Evolutionary conservation across 768 basidiomycete genomes (phyloP), one percentile per base, ranked within the genome.

Genomic region (Termitomyces sp.): DNA sequence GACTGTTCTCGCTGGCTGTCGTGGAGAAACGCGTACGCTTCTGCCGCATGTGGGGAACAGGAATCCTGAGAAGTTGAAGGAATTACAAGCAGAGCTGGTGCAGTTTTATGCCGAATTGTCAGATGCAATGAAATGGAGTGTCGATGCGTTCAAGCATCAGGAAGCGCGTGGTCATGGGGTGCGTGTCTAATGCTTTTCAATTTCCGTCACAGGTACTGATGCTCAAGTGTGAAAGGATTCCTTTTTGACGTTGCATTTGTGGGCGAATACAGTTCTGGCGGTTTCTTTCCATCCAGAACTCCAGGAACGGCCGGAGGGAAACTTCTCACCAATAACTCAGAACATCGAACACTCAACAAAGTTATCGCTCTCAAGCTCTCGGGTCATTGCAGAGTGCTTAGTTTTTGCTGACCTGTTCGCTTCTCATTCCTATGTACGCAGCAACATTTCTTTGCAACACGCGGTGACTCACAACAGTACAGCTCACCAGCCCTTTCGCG

Each of bases 401-500:
- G 59, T 63, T 31, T 63, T 60, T n/a, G 59, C 59, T 12, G 62
- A 63, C 33, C n/a, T 63, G 7, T 58, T 63, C 24, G 62, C 62
- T 7, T 60, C 62, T 39, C 62, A 60, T 52, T 63, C 62, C 4
- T 63, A 63, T 41, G 62, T 63, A 31, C 37, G 62, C 24, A 18
- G 37, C n/a, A 24, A 18, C 30, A 15, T 22, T 3, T n/a, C 22
- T 45, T n/a, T 41, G 31, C 20, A 3, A 7, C 2, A 20, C 22
- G 16, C 16, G 41, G 11, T 42, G 9, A 18, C 46, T 30, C 36
- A 52, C 9, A 31, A 31, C 20, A 7, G 39, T 8, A 55, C 36
- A 63, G 62, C 56, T 63, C 11, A 55, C 62, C 3, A 63, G 59
- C 37, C 62, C 62, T 11, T 63, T 63, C 36, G 62, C 50, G 18